Base-by-base conservation (phyloP, 1,284 basidiomycete genomes). In the Ganoderma lingzhi region DNA sequence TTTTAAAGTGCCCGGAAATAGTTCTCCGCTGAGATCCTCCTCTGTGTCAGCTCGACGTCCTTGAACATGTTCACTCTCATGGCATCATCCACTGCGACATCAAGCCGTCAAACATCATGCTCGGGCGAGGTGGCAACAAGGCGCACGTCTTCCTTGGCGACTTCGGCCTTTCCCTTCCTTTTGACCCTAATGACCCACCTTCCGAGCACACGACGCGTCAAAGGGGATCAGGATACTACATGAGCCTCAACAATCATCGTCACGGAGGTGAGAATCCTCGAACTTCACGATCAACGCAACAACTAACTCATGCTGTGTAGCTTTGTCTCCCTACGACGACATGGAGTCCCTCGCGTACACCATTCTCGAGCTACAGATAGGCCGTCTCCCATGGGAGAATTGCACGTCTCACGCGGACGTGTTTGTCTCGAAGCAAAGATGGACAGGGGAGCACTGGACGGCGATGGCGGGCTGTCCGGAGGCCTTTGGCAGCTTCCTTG, bases 61-160 rank as follows among this genome's bases (percentile, higher is more conserved):
- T 51, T 28, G 48, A 51, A 19, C n/a, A 51, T 28, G 9, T 51
- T 30, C 42, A 55, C 41, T 58, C 15, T 28, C 6, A 28, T 6
- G 62, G 62, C 32, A 32, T 63, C n/a, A 37, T 63, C 17, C 44
- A 32, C 62, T 63, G 62, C 62, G 62, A 51, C 32, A 37, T 30
- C 32, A 45, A 28, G 62, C 41, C 28, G 17, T 23, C 32, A 10
- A 30, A 19, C 42, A 62, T 14, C 30, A n/a, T n/a, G n/a, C 48
- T 51, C 48, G 48, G 48, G 9, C n/a, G n/a, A 28, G 48, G 48
- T 23, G 48, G 9, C 45, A 51, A 12, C n/a, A 23, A 51, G 23
- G 23, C 23, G 48, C 48, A 28, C 23, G 23, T 51, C n/a, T 51
- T 51, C 48, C 48, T 51, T 23, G 48, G 10, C 48, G 48, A 51